phyloP scores from a whole-genome alignment of 306 rosid species.

The Glycine latifolia region DNA sequence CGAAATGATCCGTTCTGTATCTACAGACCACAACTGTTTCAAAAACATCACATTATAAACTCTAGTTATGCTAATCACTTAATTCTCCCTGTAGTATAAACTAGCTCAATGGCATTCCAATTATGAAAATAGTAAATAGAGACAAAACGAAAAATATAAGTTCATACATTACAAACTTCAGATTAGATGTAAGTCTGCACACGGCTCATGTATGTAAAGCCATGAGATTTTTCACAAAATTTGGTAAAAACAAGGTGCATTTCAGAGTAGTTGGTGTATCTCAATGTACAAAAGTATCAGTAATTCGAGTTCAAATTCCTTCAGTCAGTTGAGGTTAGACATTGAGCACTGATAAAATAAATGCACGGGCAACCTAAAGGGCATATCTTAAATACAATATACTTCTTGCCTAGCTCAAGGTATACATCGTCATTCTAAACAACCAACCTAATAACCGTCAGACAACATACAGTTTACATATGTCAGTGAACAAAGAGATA shows the following conservation, averaged over 20 bases:
- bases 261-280: constrained; percentile 46
- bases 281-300: constrained; percentile 55
- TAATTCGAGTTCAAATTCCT: constrained; percentile 39
- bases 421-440: constrained; percentile 47
- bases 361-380: constrained; percentile 46
- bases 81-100: too few relatives aligned
- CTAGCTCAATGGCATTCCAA: too few relatives aligned
- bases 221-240: background rate
- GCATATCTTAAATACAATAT: constrained; percentile 47
- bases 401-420: constrained; percentile 48
- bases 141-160: too few relatives aligned
- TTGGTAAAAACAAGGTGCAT: constrained; percentile 35
- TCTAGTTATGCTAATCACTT: background rate
- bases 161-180: too few relatives aligned
- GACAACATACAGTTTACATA: constrained; percentile 54
- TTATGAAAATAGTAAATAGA: too few relatives aligned
- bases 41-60: background rate
- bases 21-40: background rate
- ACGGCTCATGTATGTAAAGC: background rate
- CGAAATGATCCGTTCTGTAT: background rate
- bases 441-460: constrained; percentile 43
- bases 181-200: too few relatives aligned
- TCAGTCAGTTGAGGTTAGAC: constrained; percentile 52
- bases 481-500: constrained; percentile 49
- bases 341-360: constrained; percentile 38